phyloP scores from a whole-genome alignment of 345 rosid species.

The Eucalyptus erythrocorys region DNA sequence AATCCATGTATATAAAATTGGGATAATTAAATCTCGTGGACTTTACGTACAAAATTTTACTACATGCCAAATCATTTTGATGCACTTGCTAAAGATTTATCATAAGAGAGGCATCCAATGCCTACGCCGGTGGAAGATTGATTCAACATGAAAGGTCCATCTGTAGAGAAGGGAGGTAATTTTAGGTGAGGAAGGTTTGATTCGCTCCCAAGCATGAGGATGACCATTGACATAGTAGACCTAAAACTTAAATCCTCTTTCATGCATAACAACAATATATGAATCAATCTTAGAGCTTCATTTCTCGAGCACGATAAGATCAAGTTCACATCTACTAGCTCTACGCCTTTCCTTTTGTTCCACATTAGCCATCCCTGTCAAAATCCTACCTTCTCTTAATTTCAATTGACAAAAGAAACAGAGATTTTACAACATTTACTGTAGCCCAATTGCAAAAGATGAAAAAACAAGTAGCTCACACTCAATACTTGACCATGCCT shows the following conservation, averaged over 20 bases:
- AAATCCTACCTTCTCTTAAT: background rate
- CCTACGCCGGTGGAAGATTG: background rate
- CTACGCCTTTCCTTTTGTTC: slow-evolving; percentile 14
- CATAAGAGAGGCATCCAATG: background rate
- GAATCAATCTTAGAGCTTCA: slow-evolving; percentile 28
- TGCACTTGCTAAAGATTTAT: background rate
- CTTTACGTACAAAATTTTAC: background rate
- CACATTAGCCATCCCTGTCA: slow-evolving; percentile 32
- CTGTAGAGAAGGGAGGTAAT: background rate
- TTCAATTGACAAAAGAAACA: background rate
- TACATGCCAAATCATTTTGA: background rate
- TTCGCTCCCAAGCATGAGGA: slow-evolving; percentile 35
- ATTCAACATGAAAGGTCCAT: background rate
- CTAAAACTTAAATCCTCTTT: slow-evolving; percentile 26
- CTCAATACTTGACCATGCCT: background rate
- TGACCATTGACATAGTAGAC: slow-evolving; percentile 31
- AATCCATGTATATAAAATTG: too few species aligned
- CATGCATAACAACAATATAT: slow-evolving; percentile 25
- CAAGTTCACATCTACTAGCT: slow-evolving; percentile 20
- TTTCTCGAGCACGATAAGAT: background rate
- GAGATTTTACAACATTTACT: background rate
- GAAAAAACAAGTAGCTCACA: background rate
- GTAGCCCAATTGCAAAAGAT: background rate
- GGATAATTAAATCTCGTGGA: background rate
- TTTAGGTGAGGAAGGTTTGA: slow-evolving; percentile 20